Base-by-base conservation (phyloP, 495 filamentous ascomycete species). In the Penicillium coprophilum region DNA sequence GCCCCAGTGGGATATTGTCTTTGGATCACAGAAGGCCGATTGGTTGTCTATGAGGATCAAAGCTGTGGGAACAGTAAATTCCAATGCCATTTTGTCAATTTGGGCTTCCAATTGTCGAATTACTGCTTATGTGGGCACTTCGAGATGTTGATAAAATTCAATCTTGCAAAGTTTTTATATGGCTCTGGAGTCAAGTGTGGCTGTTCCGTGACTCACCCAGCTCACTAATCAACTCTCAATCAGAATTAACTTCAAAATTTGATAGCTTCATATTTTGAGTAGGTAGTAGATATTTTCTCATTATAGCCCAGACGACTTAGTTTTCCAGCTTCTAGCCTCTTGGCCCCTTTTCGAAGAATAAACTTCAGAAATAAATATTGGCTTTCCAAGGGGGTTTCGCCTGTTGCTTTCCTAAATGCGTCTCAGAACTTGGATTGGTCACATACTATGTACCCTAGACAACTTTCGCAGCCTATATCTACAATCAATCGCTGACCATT, bases 1-100 rank as follows among this genome's bases (percentile, higher is more conserved):
- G 31, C 80, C 79, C 70, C 77, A 74, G 46, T 70, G 57, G 19
- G 64, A 71, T 7, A 55, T 31, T 15, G 60, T 68, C 24, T 45
- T 27, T 41, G 79, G 75, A 46, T 80, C 62, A 32, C 58, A 63
- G 59, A 85, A 80, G 61, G 67, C 81, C 17, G 70, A 61, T 68
- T 86, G 82, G 61, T 82, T 80, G 69, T 86, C 81, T 50, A 86
- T 83, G 44, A 86, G 69, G 55, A 85, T 66, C 21, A 85, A 70
- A 12, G 80, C 81, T 0, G 81, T 83, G 11, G 73, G 71, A 6
- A 43, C 55, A 39, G 46, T 56, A 41, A 73, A 60, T 46, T 65
- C 45, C 15, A 71, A 50, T 40, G 55, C 0, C 54, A 58, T 64
- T 47, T 46, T 60, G 12, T 10, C n/a, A 7, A 13, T 15, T 28